Evolutionary conservation across 1,284 basidiomycete species (phyloP).

Genomic region (Gymnopus androsaceus): DNA sequence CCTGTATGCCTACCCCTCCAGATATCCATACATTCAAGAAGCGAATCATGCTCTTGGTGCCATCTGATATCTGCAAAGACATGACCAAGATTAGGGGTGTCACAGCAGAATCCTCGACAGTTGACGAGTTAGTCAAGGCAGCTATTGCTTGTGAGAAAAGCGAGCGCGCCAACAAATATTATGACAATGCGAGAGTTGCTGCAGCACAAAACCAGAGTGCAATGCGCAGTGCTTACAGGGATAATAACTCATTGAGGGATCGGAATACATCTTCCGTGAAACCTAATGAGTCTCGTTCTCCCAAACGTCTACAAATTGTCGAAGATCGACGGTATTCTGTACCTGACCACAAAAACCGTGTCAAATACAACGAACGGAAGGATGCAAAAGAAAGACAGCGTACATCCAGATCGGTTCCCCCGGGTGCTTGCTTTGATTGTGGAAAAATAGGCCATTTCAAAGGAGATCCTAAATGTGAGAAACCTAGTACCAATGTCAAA

Average conservation of each 20-base stretch:
- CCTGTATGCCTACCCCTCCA: conserved; percentile 7
- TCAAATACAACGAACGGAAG: neutral
- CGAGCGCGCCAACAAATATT: neutral
- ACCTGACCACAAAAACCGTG: neutral
- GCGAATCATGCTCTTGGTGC: conserved; percentile 3
- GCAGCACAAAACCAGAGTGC: neutral
- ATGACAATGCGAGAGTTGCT: neutral
- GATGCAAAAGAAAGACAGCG: neutral
- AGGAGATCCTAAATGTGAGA: neutral
- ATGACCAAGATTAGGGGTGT: conserved; percentile 7
- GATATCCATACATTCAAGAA: conserved; percentile 11
- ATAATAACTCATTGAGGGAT: neutral
- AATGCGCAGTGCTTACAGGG: neutral
- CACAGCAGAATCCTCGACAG: neutral
- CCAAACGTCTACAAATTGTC: neutral
- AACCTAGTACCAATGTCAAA: too few species aligned
- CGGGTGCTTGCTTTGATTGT: neutral
- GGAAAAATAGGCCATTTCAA: neutral
- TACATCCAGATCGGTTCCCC: neutral
- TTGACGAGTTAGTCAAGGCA: conserved; percentile 10
- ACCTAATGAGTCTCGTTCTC: neutral
- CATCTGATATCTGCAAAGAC: neutral
- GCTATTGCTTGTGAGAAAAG: conserved; percentile 5
- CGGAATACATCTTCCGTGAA: neutral
- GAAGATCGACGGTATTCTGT: neutral